phyloP scores from a whole-genome alignment of 2,329 filamentous ascomycete genomes.

The Penicillium sp. region DNA sequence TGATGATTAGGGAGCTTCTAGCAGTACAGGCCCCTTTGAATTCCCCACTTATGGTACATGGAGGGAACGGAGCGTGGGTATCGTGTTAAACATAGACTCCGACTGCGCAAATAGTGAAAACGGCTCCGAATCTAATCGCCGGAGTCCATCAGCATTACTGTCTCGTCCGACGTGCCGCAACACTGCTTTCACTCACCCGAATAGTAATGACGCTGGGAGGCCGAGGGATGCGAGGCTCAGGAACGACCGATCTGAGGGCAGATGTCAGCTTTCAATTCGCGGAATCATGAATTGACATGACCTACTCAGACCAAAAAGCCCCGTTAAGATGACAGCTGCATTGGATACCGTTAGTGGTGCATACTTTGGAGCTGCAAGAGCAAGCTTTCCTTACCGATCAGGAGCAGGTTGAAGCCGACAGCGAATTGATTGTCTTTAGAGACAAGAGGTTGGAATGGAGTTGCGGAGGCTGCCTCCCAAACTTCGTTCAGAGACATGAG shows the following conservation, averaged over 20 bases:
- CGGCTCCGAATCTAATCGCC: constrained; percentile 75
- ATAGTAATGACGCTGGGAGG: constrained; percentile 80
- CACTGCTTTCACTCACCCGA: constrained; percentile 69
- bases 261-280: constrained; percentile 10
- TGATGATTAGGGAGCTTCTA: constrained; percentile 35
- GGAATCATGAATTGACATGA: constrained; percentile 2
- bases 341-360: constrained; percentile 18
- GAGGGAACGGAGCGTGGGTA: constrained; percentile 29
- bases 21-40: constrained; percentile 34
- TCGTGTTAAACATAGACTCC: constrained; percentile 86
- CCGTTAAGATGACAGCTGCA: constrained; percentile 67
- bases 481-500: constrained; percentile 75
- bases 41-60: constrained; percentile 42
- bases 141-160: neutral
- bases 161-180: constrained; percentile 9
- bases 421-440: constrained; percentile 82
- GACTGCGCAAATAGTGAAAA: constrained; percentile 98
- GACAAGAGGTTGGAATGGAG: constrained; percentile 78
- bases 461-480: constrained; percentile 90
- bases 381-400: constrained; percentile 56
- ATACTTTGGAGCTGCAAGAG: constrained; percentile 1
- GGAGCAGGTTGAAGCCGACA: constrained; percentile 74
- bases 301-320: constrained; percentile 84
- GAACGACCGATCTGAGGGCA: constrained; percentile 71
- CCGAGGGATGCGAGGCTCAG: constrained; percentile 76